phyloP scores from a whole-genome alignment of 1,284 basidiomycete species.

The Fomitopsis pinicola region DNA sequence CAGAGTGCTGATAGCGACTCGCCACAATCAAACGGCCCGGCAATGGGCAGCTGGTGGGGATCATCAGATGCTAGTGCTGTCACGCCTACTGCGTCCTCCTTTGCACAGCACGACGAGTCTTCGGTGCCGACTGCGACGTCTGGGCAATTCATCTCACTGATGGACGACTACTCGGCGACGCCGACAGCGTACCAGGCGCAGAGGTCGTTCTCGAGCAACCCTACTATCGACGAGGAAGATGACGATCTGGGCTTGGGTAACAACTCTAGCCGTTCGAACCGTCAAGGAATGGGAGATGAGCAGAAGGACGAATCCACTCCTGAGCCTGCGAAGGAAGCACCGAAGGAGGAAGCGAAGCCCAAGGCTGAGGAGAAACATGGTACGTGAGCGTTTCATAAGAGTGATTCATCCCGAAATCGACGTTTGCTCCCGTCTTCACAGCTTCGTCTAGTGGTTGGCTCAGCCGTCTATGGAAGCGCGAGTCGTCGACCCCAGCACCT shows the following conservation, averaged over 20 bases:
- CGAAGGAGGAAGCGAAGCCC: not conserved
- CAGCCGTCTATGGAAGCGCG: slow-evolving; percentile 70
- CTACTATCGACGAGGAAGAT: slow-evolving; percentile 51
- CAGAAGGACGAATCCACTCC: slow-evolving; percentile 12
- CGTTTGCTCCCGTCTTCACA: slow-evolving; percentile 3
- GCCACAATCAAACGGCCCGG: slow-evolving; percentile 29
- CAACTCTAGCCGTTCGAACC: slow-evolving; percentile 22
- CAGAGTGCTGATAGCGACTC: slow-evolving; percentile 28
- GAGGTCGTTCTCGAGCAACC: slow-evolving; percentile 14
- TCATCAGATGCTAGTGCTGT: slow-evolving; percentile 42
- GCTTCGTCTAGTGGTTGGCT: slow-evolving; percentile 67
- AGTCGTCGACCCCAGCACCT: slow-evolving; percentile 53
- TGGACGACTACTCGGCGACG: slow-evolving; percentile 58
- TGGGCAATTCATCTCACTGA: slow-evolving; percentile 77
- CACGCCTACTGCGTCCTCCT: slow-evolving; percentile 68
- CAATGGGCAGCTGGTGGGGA: slow-evolving; percentile 59
- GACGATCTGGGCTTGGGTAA: slow-evolving; percentile 93
- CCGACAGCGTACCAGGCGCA: slow-evolving; percentile 20
- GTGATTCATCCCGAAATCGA: no score
- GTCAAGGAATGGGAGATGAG: slow-evolving; percentile 9
- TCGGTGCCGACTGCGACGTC: slow-evolving; percentile 32
- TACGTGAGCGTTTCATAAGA: not conserved
- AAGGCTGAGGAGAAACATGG: not conserved
- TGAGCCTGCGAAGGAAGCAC: not conserved
- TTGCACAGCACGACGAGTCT: slow-evolving; percentile 46